Base-by-base conservation (phyloP, 2,329 filamentous ascomycete species). In the Lasiodiplodia citricola region DNA sequence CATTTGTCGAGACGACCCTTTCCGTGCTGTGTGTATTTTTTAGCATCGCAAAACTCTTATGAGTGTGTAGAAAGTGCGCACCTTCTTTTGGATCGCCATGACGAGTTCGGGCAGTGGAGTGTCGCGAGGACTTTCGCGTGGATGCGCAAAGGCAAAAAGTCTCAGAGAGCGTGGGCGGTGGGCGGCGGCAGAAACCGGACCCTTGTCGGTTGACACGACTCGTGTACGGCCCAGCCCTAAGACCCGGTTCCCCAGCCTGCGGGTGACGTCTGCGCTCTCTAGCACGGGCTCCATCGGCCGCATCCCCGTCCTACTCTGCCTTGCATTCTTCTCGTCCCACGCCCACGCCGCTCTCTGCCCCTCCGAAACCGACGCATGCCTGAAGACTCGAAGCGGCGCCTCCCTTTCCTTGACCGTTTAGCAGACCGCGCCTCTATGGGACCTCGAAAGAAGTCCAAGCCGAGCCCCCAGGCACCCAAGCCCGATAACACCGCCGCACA, bases 1-100 rank as follows among this genome's bases (percentile, higher is more conserved):
- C 94, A 98, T 83, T 98, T 97, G 83, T 99, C 96, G 77, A 97
- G 87, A 88, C 95, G 94, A 82, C 95, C 95, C 85, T 98, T 98
- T 83, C 94, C 95, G 84, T 97, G 92, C 87, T 88, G 69, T 66
- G 23, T 56, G 44, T 14, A 72, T 23, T 44, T 80, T 68, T 83
- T 75, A 77, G 78, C 47, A 56, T 37, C 31, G 25, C 16, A 28
- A 8, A 18, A 50, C 35, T 67, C 37, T 4, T 41, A 62, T n/a
- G 50, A 69, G n/a, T 13, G 50, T 44, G 35, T 4, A 23, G 70
- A 70, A 58, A 74, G 56, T 2, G 56, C 65, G 54, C 4, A 66
- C 87, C 83, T 98, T 98, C 87, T 98, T 97, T 79, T 98, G 93
- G 77, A 98, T 95, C 77, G 93, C 94, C 96, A 98, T 98, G 68